Evolutionary conservation across 2,329 filamentous ascomycete genomes (phyloP).

Genomic region (Diaporthe eres): DNA sequence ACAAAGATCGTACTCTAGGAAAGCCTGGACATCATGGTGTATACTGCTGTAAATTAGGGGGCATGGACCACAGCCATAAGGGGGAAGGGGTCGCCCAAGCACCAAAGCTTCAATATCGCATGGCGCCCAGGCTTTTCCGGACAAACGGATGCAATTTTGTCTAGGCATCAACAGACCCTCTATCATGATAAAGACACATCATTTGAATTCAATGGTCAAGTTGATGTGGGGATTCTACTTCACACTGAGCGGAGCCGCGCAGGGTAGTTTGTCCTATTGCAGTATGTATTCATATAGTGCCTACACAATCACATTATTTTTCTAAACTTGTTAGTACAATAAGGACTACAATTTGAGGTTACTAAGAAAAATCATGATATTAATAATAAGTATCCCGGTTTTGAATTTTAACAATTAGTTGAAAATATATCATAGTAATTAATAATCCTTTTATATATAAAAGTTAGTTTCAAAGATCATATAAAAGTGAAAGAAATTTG

Average conservation of each 20-base stretch:
- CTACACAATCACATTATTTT: neutral
- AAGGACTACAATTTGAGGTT: neutral
- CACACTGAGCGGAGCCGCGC: neutral
- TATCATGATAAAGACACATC: neutral
- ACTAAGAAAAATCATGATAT: neutral
- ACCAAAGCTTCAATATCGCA: constrained; percentile 3
- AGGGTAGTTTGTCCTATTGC: neutral
- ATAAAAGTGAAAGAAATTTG: neutral
- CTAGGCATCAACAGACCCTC: neutral
- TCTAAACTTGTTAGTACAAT: too few relatives aligned
- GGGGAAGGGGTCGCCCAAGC: neutral
- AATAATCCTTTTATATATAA: neutral
- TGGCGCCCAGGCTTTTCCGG: neutral
- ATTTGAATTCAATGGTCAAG: neutral
- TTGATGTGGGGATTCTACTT: neutral
- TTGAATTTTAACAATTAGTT: too few relatives aligned
- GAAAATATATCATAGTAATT: neutral
- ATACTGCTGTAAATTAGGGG: neutral
- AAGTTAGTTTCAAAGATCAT: neutral
- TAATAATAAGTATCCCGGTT: too few relatives aligned
- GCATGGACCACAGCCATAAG: neutral
- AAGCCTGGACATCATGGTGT: neutral
- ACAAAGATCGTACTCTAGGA: neutral
- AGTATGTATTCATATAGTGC: neutral
- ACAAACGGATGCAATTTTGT: neutral